These are phyloP conservation scores for Malassezia nana DNA, from an alignment of 1,284 basidiomycete genomes.

Conservation along the genomic window DNA sequence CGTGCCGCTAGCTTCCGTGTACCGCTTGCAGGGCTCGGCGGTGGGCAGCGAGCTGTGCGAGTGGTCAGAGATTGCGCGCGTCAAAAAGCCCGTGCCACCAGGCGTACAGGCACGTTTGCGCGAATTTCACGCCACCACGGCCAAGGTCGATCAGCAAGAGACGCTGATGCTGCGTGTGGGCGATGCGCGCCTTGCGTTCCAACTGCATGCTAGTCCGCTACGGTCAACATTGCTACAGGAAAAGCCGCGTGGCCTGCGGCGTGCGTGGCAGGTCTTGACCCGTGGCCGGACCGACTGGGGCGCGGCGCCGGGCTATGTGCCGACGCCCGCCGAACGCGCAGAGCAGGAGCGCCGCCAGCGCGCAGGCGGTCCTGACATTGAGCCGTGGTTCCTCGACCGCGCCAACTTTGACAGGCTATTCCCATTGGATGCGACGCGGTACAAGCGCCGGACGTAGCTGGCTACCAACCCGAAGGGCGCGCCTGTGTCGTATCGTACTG, in stretches of 20 bases:
- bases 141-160: conserved; percentile 13
- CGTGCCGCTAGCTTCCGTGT: conserved; percentile 11
- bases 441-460: conserved; percentile 6
- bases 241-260: conserved; percentile 2
- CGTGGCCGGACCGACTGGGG: conserved; percentile 14
- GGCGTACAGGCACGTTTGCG: not conserved
- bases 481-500: conserved; percentile 45
- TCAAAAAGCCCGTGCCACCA: conserved; percentile 5
- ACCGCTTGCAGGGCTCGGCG: conserved; percentile 15
- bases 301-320: not conserved
- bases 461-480: conserved; percentile 12
- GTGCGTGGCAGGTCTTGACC: not conserved
- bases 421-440: conserved; percentile 16
- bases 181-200: conserved; percentile 18
- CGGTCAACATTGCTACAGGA: conserved; percentile 2
- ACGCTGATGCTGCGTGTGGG: conserved; percentile 19
- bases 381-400: conserved; percentile 22
- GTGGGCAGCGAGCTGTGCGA: conserved; percentile 10
- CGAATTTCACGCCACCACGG: not conserved
- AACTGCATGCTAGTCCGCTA: conserved; percentile 9
- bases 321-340: conserved; percentile 8
- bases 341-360: not conserved
- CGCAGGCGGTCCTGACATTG: not conserved
- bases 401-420: conserved; percentile 19
- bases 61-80: conserved; percentile 3